Evolutionary conservation across 2,329 filamentous ascomycete genomes (phyloP).

Genomic region (Pleurostoma richardsiae): DNA sequence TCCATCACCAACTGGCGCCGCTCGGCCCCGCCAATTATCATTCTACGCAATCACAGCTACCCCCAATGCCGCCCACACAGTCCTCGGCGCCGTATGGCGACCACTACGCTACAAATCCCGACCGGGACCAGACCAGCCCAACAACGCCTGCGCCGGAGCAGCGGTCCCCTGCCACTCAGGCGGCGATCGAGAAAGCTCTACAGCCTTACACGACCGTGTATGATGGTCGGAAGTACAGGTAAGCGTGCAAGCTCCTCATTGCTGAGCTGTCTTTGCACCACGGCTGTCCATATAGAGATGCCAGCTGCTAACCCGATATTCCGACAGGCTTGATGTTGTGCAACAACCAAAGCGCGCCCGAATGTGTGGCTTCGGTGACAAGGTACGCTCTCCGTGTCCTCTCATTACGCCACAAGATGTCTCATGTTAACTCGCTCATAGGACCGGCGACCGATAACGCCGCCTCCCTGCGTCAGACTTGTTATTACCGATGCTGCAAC

Average conservation of each 20-base stretch:
- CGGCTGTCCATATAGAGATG: too few species aligned
- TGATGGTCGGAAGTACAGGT: background rate
- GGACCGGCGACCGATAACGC: constrained; percentile 94
- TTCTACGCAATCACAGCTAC: background rate
- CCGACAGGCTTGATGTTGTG: constrained; percentile 64
- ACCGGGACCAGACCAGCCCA: background rate
- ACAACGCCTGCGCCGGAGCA: background rate
- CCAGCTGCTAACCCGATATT: too few species aligned
- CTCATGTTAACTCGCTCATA: constrained; percentile 27
- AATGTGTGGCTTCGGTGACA: constrained; percentile 99
- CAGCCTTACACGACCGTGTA: background rate
- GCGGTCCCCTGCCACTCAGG: background rate
- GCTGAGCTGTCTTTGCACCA: too few species aligned
- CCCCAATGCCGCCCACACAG: background rate
- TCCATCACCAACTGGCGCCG: too few species aligned
- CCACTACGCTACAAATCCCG: background rate
- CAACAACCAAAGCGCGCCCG: constrained; percentile 91
- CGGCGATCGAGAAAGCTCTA: background rate
- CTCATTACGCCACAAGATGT: background rate
- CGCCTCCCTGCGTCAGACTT: constrained; percentile 84
- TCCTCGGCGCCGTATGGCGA: background rate
- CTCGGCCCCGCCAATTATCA: too few species aligned
- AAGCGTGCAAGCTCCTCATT: background rate
- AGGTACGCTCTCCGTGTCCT: constrained; percentile 49
- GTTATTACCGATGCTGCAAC: constrained; percentile 71